phyloP scores from a whole-genome alignment of 768 basidiomycete species.

The Fibroporia radiculosa region DNA sequence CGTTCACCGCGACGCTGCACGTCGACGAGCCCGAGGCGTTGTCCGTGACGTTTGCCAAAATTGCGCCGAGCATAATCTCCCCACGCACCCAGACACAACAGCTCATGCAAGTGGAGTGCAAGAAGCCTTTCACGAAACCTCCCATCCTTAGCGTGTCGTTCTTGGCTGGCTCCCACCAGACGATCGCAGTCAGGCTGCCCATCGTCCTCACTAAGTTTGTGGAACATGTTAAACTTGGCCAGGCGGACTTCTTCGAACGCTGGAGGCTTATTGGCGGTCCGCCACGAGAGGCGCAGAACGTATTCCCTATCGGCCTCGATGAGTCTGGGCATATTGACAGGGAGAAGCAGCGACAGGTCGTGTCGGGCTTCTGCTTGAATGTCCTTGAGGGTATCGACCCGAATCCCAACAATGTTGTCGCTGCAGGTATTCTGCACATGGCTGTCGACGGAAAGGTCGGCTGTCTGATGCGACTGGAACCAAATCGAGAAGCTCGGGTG shows the following conservation, averaged over 20 bases:
- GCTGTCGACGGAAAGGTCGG: constrained; percentile 91
- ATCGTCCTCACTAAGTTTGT: constrained; percentile 88
- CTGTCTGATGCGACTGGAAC: constrained; percentile 87
- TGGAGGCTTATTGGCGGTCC: constrained; percentile 97
- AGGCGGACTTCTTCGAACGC: constrained; percentile 89
- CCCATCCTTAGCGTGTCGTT: constrained; percentile 87
- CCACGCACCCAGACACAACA: constrained; percentile 89
- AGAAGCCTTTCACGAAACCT: constrained; percentile 66
- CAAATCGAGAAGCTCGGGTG: constrained; percentile 94
- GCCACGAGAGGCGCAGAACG: constrained; percentile 82
- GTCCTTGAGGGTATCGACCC: constrained; percentile 84
- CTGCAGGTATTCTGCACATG: constrained; percentile 94
- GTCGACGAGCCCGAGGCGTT: constrained; percentile 70
- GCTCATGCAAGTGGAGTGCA: constrained; percentile 91
- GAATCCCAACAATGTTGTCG: constrained; percentile 89
- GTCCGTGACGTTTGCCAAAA: constrained; percentile 81
- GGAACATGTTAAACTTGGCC: constrained; percentile 81
- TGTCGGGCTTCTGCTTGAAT: constrained; percentile 71
- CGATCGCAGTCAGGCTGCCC: constrained; percentile 76
- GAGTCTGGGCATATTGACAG: constrained; percentile 67
- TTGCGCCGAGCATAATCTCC: constrained; percentile 74
- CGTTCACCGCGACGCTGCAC: constrained; percentile 80
- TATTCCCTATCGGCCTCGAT: constrained; percentile 76
- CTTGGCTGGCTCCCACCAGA: constrained; percentile 86
- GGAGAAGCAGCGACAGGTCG: constrained; percentile 62